Percentiles rank a stretch among this genome's conserved stretches.
These are phyloP conservation scores for Ettlia oleoabundans DNA, from an alignment of 139 green algal genomes.

Conservation along the genomic window DNA sequence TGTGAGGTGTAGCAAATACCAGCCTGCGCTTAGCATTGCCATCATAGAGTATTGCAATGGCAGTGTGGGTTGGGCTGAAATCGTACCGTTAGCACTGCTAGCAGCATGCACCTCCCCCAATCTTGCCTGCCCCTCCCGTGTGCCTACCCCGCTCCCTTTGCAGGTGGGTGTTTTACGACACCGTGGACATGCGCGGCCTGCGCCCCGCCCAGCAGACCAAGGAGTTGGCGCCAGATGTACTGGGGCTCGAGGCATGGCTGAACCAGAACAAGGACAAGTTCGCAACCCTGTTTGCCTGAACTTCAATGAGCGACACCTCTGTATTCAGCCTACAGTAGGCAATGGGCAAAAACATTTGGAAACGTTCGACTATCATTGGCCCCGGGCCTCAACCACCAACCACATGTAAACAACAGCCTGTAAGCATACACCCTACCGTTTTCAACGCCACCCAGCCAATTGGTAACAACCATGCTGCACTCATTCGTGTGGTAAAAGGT, in stretches of 20 bases:
- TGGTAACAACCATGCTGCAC: too few relatives aligned
- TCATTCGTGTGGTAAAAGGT: too few relatives aligned
- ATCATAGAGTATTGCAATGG: too few relatives aligned
- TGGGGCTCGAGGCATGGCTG: conserved; percentile 14
- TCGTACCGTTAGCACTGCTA: too few relatives aligned
- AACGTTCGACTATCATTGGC: background rate
- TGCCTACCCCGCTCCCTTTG: background rate
- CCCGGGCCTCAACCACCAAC: too few relatives aligned
- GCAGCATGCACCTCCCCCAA: background rate
- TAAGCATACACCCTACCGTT: too few relatives aligned
- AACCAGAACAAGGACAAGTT: background rate
- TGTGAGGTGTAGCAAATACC: too few relatives aligned
- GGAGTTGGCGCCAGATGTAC: background rate
- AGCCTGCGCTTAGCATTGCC: too few relatives aligned
- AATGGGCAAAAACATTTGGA: background rate
- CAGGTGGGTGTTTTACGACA: conserved; percentile 24
- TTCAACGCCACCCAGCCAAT: too few relatives aligned
- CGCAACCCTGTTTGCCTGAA: conserved; percentile 3
- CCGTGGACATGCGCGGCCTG: background rate
- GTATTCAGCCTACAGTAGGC: background rate
- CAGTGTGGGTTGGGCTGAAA: too few relatives aligned
- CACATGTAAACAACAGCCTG: too few relatives aligned
- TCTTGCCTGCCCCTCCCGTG: background rate
- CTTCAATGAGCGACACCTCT: background rate
- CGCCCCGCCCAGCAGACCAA: background rate